A percentile compares a stretch with the other conserved stretches of the same genome.
These are phyloP conservation scores for Cryptococcus amylolentus DNA, from an alignment of 1,284 basidiomycete genomes.

Conservation along the genomic window DNA sequence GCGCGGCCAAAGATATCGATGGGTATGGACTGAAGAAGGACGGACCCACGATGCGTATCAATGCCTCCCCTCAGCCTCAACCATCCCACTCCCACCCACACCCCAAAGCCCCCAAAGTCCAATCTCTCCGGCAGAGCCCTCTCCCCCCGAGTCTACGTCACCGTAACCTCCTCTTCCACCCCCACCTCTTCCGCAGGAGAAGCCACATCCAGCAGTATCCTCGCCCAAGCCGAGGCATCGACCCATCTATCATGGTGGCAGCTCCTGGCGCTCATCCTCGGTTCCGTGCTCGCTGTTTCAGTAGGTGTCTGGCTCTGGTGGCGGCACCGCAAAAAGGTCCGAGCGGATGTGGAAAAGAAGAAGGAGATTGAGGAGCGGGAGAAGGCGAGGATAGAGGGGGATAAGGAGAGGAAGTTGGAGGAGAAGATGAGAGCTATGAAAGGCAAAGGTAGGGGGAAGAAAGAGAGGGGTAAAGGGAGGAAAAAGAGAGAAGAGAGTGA, in stretches of 20 bases:
- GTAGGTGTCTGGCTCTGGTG: conserved; percentile 22
- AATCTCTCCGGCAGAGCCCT: neutral
- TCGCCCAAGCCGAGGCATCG: conserved; percentile 18
- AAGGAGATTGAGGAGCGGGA: conserved; percentile 18
- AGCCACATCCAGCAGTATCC: conserved; percentile 4
- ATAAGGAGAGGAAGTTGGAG: conserved; percentile 11
- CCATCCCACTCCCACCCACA: neutral
- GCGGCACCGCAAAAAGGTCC: conserved; percentile 15
- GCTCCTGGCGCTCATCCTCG: conserved; percentile 27
- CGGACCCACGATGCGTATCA: conserved; percentile 8
- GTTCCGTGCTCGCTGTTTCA: conserved; percentile 13
- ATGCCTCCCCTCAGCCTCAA: conserved; percentile 15
- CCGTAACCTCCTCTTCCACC: neutral
- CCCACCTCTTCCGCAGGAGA: neutral
- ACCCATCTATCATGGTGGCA: conserved; percentile 38
- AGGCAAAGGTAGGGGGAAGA: conserved; percentile 8
- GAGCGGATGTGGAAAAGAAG: conserved; percentile 7
- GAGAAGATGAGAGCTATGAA: conserved; percentile 4
- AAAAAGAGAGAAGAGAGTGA: conserved; percentile 7
- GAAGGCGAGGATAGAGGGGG: conserved; percentile 13
- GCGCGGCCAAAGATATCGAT: no score
- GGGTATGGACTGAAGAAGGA: neutral
- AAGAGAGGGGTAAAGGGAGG: conserved; percentile 4
- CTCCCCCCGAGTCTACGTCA: neutral
- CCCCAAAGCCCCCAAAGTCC: neutral